Conservation (phyloP, 441 rosid genomes). For the Croton setiger region DNA sequence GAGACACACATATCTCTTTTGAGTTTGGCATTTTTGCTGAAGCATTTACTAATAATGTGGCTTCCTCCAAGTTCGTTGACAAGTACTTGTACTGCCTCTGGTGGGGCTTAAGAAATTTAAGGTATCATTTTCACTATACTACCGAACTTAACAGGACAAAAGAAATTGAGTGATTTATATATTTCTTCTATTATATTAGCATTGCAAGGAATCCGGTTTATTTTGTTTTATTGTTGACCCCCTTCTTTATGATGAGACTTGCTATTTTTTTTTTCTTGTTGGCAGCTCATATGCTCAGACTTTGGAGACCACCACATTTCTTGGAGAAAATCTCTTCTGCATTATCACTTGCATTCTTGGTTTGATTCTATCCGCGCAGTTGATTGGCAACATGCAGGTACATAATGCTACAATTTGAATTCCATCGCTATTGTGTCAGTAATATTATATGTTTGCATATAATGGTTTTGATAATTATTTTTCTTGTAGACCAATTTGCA, state of each 20-base stretch:
- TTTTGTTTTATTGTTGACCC: neutral
- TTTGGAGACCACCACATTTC: constrained; percentile 59
- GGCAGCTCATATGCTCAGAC: constrained; percentile 83
- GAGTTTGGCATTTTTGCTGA: constrained; percentile 70
- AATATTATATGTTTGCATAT: neutral
- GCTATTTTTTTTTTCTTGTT: neutral
- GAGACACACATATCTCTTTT: constrained; percentile 35
- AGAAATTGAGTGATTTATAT: no score
- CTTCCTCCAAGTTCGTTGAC: constrained; percentile 47
- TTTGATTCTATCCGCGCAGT: constrained; percentile 75
- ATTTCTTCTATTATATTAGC: neutral
- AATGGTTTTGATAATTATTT: neutral
- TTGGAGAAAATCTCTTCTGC: constrained; percentile 64
- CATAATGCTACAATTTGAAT: constrained; percentile 1
- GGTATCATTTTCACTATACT: constrained; percentile 28
- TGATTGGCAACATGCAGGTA: constrained; percentile 91
- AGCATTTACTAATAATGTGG: constrained; percentile 65
- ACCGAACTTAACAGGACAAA: neutral
- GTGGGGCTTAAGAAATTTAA: constrained; percentile 88
- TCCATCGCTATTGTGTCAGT: neutral
- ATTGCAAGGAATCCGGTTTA: neutral
- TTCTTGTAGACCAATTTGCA: constrained; percentile 30
- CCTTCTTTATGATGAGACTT: neutral
- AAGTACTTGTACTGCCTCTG: constrained; percentile 90
- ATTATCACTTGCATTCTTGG: constrained; percentile 64